Percentiles rank a stretch among this genome's conserved stretches.
Conservation (phyloP, 257 asterid genomes). For the Nicotiana tomentosiformis region DNA sequence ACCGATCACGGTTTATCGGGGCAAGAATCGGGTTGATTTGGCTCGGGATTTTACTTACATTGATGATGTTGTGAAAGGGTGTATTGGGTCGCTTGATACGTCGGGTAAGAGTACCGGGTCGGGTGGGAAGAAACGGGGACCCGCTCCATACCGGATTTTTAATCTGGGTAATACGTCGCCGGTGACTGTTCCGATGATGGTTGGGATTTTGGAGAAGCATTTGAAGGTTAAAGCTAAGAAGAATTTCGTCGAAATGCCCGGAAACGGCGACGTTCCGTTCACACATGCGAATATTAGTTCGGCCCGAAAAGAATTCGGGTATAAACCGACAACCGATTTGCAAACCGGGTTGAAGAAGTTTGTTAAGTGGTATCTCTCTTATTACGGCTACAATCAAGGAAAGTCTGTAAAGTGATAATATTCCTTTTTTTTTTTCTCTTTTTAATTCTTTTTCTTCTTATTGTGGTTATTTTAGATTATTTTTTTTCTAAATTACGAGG, state of each 20-base stretch:
- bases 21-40: conserved; percentile 60
- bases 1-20: conserved; percentile 62
- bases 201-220: conserved; percentile 55
- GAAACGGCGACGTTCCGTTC: conserved; percentile 85
- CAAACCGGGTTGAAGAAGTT: conserved; percentile 82
- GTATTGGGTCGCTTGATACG: conserved; percentile 61
- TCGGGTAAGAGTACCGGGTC: conserved; percentile 76
- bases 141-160: conserved; percentile 66
- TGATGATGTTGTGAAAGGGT: conserved; percentile 75
- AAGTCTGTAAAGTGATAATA: conserved; percentile 42
- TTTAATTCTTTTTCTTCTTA: conserved; percentile 1
- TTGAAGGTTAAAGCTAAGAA: conserved; percentile 66
- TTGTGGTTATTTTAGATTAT: conserved; percentile 11
- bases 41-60: conserved; percentile 82
- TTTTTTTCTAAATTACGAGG: not conserved
- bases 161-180: conserved; percentile 77
- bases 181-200: conserved; percentile 83
- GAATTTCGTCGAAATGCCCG: conserved; percentile 59
- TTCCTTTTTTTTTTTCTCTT: not conserved
- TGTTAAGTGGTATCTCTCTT: conserved; percentile 66
- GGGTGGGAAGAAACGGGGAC: conserved; percentile 71
- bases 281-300: conserved; percentile 72
- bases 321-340: conserved; percentile 70
- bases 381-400: conserved; percentile 56
- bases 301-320: conserved; percentile 65